Base-by-base conservation (phyloP, 768 basidiomycete genomes). In the Strobilomyces dryophilus region DNA sequence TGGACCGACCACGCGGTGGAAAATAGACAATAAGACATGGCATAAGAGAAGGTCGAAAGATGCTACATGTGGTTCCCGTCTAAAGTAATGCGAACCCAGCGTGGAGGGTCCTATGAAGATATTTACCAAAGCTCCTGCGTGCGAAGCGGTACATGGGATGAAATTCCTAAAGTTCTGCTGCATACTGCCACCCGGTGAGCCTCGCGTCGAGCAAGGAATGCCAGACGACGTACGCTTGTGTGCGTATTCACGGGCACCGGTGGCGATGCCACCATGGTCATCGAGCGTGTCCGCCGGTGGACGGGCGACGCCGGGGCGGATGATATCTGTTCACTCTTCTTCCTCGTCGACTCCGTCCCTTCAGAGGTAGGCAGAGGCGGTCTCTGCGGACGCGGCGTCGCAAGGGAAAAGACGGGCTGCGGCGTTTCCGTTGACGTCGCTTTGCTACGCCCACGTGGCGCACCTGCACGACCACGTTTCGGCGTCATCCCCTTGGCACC, bases 251-350 rank as follows among this genome's bases (percentile, higher is more conserved):
- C 40, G 9, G 57, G 36, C 29, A n/a, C n/a, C n/a, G 48, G 32
- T 11, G 65, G 57, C 4, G 67, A 56, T 2, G 36, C 48, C 15
- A 67, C 60, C 54, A 56, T 66, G 4, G 68, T 51, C 65, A 69
- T 54, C 0, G 68, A 69, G 32, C 37, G 66, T 29, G 69, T 57
- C 18, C 68, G 67, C 49, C 68, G 45, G 29, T 60, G 68, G 6
- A 50, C 55, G 3, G 50, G 58, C 4, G 62, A 55, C 4, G 54
- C 46, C 6, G 60, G 56, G 6, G 36, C 32, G 24, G 44, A 36
- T 5, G 40, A 35, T 3, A 31, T 41, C 11, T 44, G 40, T 7
- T 47, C 36, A 12, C n/a, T 21, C 36, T 43, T 35, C 17, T 45
- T 55, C 45, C 44, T 21, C 17, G 29, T 14, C 18, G n/a, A n/a